Conservation (phyloP, 306 rosid genomes). For the Cicer arietinum region DNA sequence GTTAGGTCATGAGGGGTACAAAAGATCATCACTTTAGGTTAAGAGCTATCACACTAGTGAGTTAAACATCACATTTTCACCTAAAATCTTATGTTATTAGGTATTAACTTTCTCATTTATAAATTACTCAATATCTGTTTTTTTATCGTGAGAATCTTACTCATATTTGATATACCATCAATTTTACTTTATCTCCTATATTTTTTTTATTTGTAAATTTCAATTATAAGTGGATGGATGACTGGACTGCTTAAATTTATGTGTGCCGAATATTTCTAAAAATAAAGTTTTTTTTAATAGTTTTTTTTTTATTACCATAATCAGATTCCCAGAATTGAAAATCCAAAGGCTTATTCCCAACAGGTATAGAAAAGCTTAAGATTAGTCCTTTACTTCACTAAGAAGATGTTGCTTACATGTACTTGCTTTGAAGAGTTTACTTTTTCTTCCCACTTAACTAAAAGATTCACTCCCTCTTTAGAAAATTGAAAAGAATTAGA, state of each 20-base stretch:
- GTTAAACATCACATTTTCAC: too few species aligned
- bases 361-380: neutral
- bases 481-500: constrained; percentile 38
- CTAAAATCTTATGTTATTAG: too few species aligned
- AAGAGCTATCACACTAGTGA: too few species aligned
- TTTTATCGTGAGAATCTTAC: too few species aligned
- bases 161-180: too few species aligned
- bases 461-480: constrained; percentile 29
- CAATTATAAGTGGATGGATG: constrained; percentile 52
- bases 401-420: constrained; percentile 56
- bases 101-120: too few species aligned
- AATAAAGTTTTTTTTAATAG: constrained; percentile 8
- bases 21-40: too few species aligned
- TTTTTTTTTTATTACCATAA: too few species aligned
- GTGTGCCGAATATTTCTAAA: constrained; percentile 35
- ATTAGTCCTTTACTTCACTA: constrained; percentile 64
- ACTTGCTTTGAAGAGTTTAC: neutral
- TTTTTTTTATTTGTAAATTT: constrained; percentile 10
- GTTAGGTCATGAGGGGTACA: too few species aligned
- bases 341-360: too few species aligned
- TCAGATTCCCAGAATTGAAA: too few species aligned
- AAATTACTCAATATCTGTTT: too few species aligned
- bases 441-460: constrained; percentile 10
- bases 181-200: neutral
- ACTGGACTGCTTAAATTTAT: constrained; percentile 50